Conservation (phyloP, 305 asterid genomes). For the Lippia alba region DNA sequence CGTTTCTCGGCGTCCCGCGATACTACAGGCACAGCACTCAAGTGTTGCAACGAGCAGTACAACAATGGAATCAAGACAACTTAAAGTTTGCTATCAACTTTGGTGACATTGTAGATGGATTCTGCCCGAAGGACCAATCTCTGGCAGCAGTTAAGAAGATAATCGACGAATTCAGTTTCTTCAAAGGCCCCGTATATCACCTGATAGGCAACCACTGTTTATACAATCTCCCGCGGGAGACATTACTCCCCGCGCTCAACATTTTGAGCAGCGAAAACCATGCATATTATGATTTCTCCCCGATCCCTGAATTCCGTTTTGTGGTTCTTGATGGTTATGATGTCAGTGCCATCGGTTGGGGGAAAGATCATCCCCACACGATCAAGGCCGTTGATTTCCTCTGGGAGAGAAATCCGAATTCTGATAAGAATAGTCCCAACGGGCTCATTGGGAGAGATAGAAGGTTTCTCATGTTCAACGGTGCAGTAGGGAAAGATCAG, state of each 20-base stretch:
- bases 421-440: constrained; percentile 74
- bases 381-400: constrained; percentile 58
- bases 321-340: constrained; percentile 83
- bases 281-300: constrained; percentile 87
- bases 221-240: constrained; percentile 85
- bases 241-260: constrained; percentile 62
- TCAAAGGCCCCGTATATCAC: constrained; percentile 72
- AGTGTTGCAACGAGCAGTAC: constrained; percentile 74
- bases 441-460: constrained; percentile 73
- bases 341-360: constrained; percentile 88
- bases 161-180: constrained; percentile 52
- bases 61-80: constrained; percentile 66
- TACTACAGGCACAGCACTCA: constrained; percentile 77
- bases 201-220: constrained; percentile 92
- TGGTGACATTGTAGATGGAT: constrained; percentile 87
- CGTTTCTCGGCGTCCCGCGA: constrained; percentile 88
- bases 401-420: constrained; percentile 69
- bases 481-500: constrained; percentile 80
- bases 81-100: constrained; percentile 65
- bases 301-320: constrained; percentile 68
- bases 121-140: constrained; percentile 82
- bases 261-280: constrained; percentile 41
- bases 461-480: constrained; percentile 90
- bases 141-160: constrained; percentile 53
- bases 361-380: constrained; percentile 68